Percentiles rank a stretch among this genome's conserved stretches.
These are phyloP conservation scores for Diaporthe sp. DNA, from an alignment of 2,329 filamentous ascomycete genomes.

Conservation along the genomic window DNA sequence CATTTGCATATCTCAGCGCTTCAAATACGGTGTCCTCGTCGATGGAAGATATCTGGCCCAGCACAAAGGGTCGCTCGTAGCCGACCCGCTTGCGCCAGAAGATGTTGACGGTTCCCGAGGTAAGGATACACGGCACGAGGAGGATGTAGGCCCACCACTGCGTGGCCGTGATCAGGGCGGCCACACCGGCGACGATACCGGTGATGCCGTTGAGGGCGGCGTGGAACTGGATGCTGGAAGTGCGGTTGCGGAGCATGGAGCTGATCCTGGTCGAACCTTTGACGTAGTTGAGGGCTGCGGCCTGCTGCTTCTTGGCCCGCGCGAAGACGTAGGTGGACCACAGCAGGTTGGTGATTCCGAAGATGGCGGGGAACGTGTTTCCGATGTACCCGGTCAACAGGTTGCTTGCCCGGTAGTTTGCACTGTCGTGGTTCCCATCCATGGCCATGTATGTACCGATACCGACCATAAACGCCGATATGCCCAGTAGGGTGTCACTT, in stretches of 20 bases:
- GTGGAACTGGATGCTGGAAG: slow-evolving; percentile 59
- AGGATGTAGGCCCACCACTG: slow-evolving; percentile 68
- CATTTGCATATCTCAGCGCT: slow-evolving; percentile 47
- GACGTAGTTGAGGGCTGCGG: slow-evolving; percentile 46
- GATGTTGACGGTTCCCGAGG: slow-evolving; percentile 61
- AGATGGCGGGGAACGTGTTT: slow-evolving; percentile 63
- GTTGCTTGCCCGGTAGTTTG: slow-evolving; percentile 63
- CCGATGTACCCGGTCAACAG: slow-evolving; percentile 69
- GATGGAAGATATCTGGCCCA: slow-evolving; percentile 39
- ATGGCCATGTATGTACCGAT: slow-evolving; percentile 68
- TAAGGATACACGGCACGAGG: slow-evolving; percentile 63
- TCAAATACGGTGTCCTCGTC: slow-evolving; percentile 46
- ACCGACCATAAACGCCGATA: slow-evolving; percentile 64
- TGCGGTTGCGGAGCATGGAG: slow-evolving; percentile 53
- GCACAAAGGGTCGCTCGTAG: slow-evolving; percentile 56
- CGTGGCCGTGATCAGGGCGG: slow-evolving; percentile 64
- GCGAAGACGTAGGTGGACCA: slow-evolving; percentile 62
- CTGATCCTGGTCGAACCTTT: slow-evolving; percentile 46
- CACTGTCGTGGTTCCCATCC: slow-evolving; percentile 57
- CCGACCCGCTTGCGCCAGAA: slow-evolving; percentile 63
- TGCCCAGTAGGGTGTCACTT: slow-evolving; percentile 66
- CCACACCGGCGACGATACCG: slow-evolving; percentile 62
- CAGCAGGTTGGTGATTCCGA: slow-evolving; percentile 61
- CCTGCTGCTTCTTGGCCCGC: slow-evolving; percentile 56
- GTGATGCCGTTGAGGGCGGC: slow-evolving; percentile 59